Evolutionary conservation across 139 green algal species (phyloP).

Genomic region (Coccomyxa sp.): DNA sequence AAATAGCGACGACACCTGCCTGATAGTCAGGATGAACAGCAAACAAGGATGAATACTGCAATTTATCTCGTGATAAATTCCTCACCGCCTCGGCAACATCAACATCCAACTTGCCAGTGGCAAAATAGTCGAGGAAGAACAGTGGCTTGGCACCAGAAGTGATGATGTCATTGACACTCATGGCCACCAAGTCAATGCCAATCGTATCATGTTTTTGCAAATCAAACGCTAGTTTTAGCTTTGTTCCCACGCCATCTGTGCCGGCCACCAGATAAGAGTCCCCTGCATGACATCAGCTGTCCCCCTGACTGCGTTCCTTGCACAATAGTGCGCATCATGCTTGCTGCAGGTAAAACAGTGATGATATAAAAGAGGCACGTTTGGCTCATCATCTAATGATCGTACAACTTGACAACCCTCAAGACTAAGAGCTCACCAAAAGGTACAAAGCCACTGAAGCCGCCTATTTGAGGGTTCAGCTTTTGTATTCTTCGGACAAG

Average conservation of each 20-base stretch:
- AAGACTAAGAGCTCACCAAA: constrained; percentile 66
- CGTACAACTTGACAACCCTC: neutral
- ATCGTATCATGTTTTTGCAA: constrained; percentile 95
- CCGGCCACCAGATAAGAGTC: constrained; percentile 93
- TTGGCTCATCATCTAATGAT: neutral
- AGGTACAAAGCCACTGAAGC: constrained; percentile 92
- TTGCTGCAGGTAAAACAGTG: neutral
- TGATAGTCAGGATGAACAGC: too few relatives aligned
- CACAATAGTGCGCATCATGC: neutral
- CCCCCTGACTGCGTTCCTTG: neutral
- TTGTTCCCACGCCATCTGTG: constrained; percentile 97
- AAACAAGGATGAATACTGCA: too few relatives aligned
- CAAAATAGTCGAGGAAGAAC: constrained; percentile 99
- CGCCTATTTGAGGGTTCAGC: constrained; percentile 89
- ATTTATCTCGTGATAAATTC: too few relatives aligned
- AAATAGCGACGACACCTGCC: neutral
- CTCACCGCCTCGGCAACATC: constrained; percentile 82
- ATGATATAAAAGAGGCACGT: too few relatives aligned
- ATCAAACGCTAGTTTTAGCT: constrained; percentile 97
- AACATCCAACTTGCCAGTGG: constrained; percentile 87
- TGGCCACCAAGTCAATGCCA: constrained; percentile 95
- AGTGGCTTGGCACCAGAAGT: constrained; percentile 89
- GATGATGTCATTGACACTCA: constrained; percentile 98
- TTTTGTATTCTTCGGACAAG: constrained; percentile 90
- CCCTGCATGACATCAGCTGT: constrained; percentile 31